Base-by-base conservation (phyloP, 345 rosid species). In the Bruguiera gymnorhiza region DNA sequence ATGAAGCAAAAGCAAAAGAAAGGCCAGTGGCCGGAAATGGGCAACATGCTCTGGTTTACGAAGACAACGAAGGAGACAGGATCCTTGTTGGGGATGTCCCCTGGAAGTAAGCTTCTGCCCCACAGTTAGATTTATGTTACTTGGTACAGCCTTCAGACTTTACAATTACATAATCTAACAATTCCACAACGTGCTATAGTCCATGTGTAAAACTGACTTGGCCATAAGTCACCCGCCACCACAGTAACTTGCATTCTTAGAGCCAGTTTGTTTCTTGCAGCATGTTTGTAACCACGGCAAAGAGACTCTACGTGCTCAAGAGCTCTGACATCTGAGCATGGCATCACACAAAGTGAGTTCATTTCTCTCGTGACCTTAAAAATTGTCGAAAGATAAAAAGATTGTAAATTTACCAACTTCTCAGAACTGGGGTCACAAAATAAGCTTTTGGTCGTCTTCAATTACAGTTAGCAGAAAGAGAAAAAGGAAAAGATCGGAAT, bases 21-120 rank as follows among this genome's bases (percentile, higher is more conserved):
- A 96, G 91, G 4, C 70, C 83, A 21, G 68, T 92, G 68, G 96
- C 82, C 58, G 92, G 98, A 34, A 87, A 83, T 70, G 98, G 98
- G 48, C 96, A 90, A 85, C 90, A 92, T 83, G 89, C 94, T 6
- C 94, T 95, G 75, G 92, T 92, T 73, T 95, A 95, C 59, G 99
- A 95, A 79, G 99, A 95, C 74, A 84, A 84, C 43, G 99, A 95
- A 87, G 99, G 98, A 66, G 99, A 95, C 92, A 90, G 89, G 85
- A 90, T 95, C 93, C 99, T 95, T 76, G 98, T 86, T 53, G 99
- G 98, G 80, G 99, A 95, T 95, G 97, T 95, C 78, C 99, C 99
- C 61, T 95, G 99, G 99, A 88, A 86, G 99, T 95, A 92, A 87
- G 94, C 85, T 76, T 83, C 86, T 75, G 65, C 9, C 37, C 70